Conservation (phyloP, 305 asterid species). For the Lippia alba region DNA sequence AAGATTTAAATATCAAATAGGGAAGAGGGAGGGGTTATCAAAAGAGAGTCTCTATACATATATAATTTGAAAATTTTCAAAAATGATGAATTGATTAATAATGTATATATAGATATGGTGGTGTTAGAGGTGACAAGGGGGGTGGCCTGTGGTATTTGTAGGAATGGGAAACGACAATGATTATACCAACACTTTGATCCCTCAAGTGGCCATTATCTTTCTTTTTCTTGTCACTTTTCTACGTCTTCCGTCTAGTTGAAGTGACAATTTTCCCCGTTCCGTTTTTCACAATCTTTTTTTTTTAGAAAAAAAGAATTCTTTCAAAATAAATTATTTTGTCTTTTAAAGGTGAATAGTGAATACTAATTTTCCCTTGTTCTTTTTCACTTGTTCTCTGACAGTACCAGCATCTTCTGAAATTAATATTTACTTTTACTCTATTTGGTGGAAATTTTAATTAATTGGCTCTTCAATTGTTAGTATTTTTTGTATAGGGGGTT, state of each 20-base stretch:
- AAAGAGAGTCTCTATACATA: too few relatives aligned
- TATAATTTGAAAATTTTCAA: not conserved
- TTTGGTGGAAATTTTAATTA: too few relatives aligned
- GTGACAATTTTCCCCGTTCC: conserved; percentile 55
- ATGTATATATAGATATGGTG: conserved; percentile 3
- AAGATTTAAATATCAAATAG: too few relatives aligned
- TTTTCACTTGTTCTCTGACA: conserved; percentile 35
- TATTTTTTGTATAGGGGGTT: too few relatives aligned
- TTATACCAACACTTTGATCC: conserved; percentile 32
- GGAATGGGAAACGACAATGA: conserved; percentile 48
- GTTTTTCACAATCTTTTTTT: conserved; percentile 23
- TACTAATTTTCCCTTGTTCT: conserved; percentile 29
- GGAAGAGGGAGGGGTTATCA: too few relatives aligned
- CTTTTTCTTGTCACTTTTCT: conserved; percentile 37
- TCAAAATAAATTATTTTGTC: conserved; percentile 16
- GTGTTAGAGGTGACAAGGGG: conserved; percentile 31
- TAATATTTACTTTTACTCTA: too few relatives aligned
- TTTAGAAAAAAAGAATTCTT: too few relatives aligned
- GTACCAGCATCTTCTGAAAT: conserved; percentile 14
- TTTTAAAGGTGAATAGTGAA: conserved; percentile 25
- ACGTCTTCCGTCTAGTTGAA: conserved; percentile 40
- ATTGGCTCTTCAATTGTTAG: too few relatives aligned
- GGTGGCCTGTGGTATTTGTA: conserved; percentile 47
- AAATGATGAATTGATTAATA: conserved; percentile 1
- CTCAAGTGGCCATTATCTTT: conserved; percentile 31